Evolutionary conservation across 2,329 filamentous ascomycete genomes (phyloP).

Genomic region (Laburnicola sp.): DNA sequence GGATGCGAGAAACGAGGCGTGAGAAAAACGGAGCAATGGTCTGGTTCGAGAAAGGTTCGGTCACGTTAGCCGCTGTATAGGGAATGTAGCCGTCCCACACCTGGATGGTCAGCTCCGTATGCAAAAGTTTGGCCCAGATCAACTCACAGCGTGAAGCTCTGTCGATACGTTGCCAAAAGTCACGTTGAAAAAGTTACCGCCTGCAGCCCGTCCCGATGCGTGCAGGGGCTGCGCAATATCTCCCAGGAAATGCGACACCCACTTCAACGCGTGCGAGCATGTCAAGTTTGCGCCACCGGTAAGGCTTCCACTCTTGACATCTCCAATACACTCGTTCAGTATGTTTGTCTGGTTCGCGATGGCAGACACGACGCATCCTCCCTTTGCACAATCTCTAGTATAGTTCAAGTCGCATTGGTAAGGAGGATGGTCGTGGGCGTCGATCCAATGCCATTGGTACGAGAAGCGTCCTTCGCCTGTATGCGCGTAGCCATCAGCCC

Average conservation of each 20-base stretch:
- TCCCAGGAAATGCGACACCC: constrained; percentile 48
- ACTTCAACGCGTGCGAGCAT: constrained; percentile 49
- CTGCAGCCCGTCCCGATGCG: constrained; percentile 42
- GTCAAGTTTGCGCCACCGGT: constrained; percentile 38
- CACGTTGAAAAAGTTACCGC: constrained; percentile 45
- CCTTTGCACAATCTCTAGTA: constrained; percentile 41
- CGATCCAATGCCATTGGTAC: constrained; percentile 50
- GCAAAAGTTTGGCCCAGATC: background rate
- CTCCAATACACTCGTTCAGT: constrained; percentile 39
- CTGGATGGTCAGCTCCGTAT: constrained; percentile 25
- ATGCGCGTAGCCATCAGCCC: constrained; percentile 47
- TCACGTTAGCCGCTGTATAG: constrained; percentile 42
- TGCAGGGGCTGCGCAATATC: constrained; percentile 50
- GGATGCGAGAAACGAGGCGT: constrained; percentile 42
- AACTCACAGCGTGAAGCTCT: constrained; percentile 45
- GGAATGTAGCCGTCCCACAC: constrained; percentile 48
- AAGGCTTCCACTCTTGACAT: constrained; percentile 29
- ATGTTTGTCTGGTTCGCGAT: constrained; percentile 49
- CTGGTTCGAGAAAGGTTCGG: constrained; percentile 39
- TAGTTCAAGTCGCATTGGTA: constrained; percentile 43
- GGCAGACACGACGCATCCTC: constrained; percentile 48
- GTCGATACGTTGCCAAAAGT: constrained; percentile 40
- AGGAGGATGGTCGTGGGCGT: constrained; percentile 41
- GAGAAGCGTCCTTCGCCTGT: constrained; percentile 46
- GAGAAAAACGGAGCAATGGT: constrained; percentile 44